Evolutionary conservation across 1,284 basidiomycete genomes (phyloP), one percentile per base, ranked within the genome.

Genomic region (Trichosporon asahii): DNA sequence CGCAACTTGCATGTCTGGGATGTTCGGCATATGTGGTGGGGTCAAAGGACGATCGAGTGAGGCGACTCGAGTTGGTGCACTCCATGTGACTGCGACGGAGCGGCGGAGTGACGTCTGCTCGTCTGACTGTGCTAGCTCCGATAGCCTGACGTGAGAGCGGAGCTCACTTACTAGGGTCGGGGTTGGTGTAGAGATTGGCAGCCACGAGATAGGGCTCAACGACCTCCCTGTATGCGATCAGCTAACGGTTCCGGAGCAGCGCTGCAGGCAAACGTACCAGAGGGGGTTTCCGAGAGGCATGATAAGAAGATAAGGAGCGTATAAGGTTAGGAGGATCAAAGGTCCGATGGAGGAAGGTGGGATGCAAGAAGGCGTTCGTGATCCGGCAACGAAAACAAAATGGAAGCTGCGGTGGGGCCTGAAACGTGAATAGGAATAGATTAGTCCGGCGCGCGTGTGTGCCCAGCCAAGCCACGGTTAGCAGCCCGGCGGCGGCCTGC

Each of bases 151-250:
- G 31, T 33, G 31, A 33, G 31, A 33, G 31, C 31, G 31, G 31
- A 33, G 31, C 31, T 37, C 2, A 75, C 79, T 70, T 31, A 82
- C 82, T 84, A 1, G 82, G 81, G 68, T 84, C 83, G 25, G 74
- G 67, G 6, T 78, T 74, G 2, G 70, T 75, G 73, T 83, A 83
- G 0, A 80, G 57, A 0, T 77, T 77, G 1, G 72, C 40, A 8
- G 72, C 70, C 2, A 78, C 75, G 37, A 82, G 71, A 61, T 80
- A 78, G 0, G 83, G 81, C 70, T 82, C 81, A 21, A 79, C 60
- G 64, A 83, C 72, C 70, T 83, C 82, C 81, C 83, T 82, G 64
- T 0, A 15, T 5, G 15, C 31, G 37, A 33, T 67, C 40, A 66
- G 66, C 49, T 1, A 37, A 9, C 27, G 8, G 4, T 14, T 27